Evolutionary conservation across 768 basidiomycete genomes (phyloP).

Genomic region (Kwoniella heveanensis): DNA sequence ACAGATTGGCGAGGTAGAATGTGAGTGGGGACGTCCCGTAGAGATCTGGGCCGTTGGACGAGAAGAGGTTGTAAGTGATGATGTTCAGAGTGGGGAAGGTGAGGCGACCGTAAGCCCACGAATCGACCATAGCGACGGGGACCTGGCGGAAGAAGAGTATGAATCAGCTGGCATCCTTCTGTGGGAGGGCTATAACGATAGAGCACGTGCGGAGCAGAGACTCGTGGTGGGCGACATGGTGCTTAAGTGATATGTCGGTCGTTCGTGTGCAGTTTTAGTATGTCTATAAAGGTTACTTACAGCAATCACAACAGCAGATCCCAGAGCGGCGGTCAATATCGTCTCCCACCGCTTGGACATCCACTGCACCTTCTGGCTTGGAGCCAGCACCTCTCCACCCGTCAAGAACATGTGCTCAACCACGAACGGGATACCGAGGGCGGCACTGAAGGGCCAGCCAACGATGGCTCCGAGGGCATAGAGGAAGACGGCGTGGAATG

Average conservation of each 20-base stretch:
- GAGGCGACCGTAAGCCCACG: conserved; percentile 77
- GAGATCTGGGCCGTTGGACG: conserved; percentile 81
- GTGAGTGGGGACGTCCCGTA: conserved; percentile 88
- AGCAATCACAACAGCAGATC: conserved; percentile 34
- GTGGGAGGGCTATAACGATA: too few relatives aligned
- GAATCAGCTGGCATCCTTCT: too few relatives aligned
- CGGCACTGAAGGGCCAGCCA: conserved; percentile 95
- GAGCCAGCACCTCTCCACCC: conserved; percentile 63
- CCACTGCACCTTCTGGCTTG: conserved; percentile 35
- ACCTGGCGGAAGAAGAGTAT: conserved; percentile 60
- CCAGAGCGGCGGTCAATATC: conserved; percentile 34
- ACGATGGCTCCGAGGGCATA: conserved; percentile 83
- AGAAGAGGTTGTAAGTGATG: conserved; percentile 87
- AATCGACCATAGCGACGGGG: conserved; percentile 81
- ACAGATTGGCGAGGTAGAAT: conserved; percentile 84
- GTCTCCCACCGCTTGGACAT: conserved; percentile 32
- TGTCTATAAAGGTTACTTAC: too few relatives aligned
- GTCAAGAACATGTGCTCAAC: conserved; percentile 83
- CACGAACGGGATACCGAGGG: conserved; percentile 83
- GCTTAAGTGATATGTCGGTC: too few relatives aligned
- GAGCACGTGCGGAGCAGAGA: too few relatives aligned
- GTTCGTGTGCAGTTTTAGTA: too few relatives aligned
- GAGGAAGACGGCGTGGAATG: conserved; percentile 64
- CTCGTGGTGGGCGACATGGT: too few relatives aligned
- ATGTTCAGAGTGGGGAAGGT: conserved; percentile 90